Base-by-base conservation (phyloP, 495 filamentous ascomycete species). In the Pyrenopolyporus hunteri region DNA sequence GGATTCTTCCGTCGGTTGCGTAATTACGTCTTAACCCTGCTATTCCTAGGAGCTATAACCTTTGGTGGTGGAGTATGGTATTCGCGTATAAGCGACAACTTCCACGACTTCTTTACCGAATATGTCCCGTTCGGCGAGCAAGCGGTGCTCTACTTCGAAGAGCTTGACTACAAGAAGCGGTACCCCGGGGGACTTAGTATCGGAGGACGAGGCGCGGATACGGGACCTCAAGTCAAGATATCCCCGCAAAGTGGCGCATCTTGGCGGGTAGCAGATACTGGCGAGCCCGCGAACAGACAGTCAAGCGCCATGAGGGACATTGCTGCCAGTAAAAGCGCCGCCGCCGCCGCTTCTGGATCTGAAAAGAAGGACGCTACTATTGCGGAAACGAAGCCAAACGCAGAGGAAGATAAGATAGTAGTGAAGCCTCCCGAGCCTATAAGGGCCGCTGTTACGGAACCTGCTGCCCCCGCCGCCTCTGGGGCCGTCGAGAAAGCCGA, bases 41-140 rank as follows among this genome's bases (percentile, higher is more conserved):
- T 91, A 42, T 70, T 96, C 26, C 81, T 96, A 6, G 83, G 87
- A 32, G 86, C 82, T 5, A 68, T 95, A 11, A 86, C 87, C 25
- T 98, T 96, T 59, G 93, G 85, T 53, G 92, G 91, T 56, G 91
- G 93, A 42, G 85, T 96, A 43, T 96, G 89, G 77, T 90, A 95
- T 69, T 94, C 94, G 17, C 82, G 96, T 57, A 85, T 92, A 74
- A 94, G 87, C 61, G 94, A 98, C 78, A 96, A 93, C 74, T 97
- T 97, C 82, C 95, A 98, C 72, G 94, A 98, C 70, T 97, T 98
- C 78, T 98, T 98, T 78, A 98, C 95, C 37, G 93, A 97, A 75
- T 98, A 94, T 73, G 75, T 98, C 5, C 94, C 94, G 2, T 96
- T 91, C 57, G 95, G 93, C 48, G 94, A 98, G 76, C 90, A 97